Evolutionary conservation across 139 green algal species (phyloP).

Genomic region (Zygnema cylindricum): DNA sequence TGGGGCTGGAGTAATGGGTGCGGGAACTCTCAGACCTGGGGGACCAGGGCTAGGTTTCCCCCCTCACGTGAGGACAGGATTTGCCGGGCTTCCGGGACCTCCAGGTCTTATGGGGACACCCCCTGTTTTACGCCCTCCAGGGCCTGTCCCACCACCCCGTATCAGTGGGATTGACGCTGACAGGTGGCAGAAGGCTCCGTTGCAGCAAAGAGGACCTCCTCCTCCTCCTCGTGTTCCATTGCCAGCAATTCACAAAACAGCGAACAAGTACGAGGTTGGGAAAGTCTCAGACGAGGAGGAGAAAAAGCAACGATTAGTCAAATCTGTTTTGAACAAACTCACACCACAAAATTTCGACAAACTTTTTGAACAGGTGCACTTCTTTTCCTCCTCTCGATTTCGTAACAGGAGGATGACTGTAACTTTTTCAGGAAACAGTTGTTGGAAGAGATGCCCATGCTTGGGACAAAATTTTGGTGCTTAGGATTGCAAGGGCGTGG

Average conservation of each 20-base stretch:
- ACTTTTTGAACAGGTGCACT: slow-evolving; percentile 78
- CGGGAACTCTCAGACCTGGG: background rate
- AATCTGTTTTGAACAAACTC: slow-evolving; percentile 97
- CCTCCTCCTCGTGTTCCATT: slow-evolving; percentile 4
- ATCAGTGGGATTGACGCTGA: slow-evolving; percentile 51
- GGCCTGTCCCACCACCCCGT: background rate
- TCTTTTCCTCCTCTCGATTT: background rate
- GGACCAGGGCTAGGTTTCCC: background rate
- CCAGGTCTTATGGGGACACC: background rate
- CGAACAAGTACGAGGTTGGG: slow-evolving; percentile 58
- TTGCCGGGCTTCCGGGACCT: background rate
- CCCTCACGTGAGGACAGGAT: background rate
- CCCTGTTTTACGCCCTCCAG: background rate
- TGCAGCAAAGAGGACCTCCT: background rate
- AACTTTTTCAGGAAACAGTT: no score
- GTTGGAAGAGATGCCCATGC: no score
- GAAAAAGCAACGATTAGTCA: slow-evolving; percentile 87
- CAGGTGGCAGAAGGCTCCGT: slow-evolving; percentile 41
- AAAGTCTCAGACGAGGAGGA: slow-evolving; percentile 81
- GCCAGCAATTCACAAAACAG: slow-evolving; percentile 64
- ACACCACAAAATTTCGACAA: slow-evolving; percentile 96
- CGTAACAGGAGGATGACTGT: no score
- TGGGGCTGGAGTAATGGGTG: background rate
- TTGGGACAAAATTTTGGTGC: no score
- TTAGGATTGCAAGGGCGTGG: no score